Conservation (phyloP, 1,284 basidiomycete species). For the Trichosporon sp. region DNA sequence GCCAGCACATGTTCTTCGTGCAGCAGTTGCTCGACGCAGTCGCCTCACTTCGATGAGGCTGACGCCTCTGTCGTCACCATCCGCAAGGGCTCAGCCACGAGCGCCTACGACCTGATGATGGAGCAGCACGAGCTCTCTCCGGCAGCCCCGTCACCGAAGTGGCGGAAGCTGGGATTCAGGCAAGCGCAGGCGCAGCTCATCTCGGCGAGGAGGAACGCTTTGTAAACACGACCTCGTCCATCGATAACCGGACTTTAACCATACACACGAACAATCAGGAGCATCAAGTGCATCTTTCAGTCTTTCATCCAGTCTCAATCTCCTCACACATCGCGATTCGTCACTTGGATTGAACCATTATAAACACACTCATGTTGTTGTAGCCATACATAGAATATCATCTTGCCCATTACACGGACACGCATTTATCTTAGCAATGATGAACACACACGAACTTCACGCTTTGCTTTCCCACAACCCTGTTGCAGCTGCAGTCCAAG, state of each 20-base stretch:
- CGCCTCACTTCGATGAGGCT: background rate
- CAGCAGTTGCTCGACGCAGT: constrained; percentile 1
- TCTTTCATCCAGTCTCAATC: background rate
- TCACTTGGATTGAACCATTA: background rate
- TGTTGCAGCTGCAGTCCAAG: background rate
- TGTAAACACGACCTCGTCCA: background rate
- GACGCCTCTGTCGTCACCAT: background rate
- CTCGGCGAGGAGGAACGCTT: background rate
- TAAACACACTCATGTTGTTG: constrained; percentile 4
- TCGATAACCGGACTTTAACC: background rate
- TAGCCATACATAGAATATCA: constrained; percentile 5
- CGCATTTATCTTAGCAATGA: background rate
- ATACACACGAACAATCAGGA: constrained; percentile 4
- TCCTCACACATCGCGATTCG: background rate
- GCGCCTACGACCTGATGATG: constrained; percentile 1
- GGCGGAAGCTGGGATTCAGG: constrained; percentile 18
- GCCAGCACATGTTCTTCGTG: constrained; percentile 17
- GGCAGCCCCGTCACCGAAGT: constrained; percentile 9
- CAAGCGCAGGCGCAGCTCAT: constrained; percentile 14
- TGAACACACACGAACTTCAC: background rate
- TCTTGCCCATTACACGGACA: constrained; percentile 2
- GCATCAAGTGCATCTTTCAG: background rate
- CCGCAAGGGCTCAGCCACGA: background rate
- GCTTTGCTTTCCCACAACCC: background rate
- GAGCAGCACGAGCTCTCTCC: constrained; percentile 1